Evolutionary conservation across 1,284 basidiomycete species (phyloP).

Genomic region (Trichosporon ovoides): DNA sequence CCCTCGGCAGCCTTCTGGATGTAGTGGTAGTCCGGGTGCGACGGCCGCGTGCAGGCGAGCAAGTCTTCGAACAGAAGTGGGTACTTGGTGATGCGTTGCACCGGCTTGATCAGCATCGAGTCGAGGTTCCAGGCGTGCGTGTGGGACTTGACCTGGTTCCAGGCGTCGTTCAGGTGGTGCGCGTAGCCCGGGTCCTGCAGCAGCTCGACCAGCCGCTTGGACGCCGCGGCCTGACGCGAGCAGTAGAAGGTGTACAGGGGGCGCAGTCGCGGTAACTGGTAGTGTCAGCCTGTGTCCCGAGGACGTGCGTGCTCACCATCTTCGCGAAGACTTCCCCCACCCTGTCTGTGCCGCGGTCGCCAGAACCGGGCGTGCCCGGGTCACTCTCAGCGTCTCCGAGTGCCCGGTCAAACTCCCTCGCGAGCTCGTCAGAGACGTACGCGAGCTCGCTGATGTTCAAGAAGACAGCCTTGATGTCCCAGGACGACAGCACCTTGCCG

Average conservation of each 20-base stretch:
- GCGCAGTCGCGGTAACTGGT: constrained; percentile 68
- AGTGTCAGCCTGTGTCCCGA: background rate
- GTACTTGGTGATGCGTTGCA: constrained; percentile 88
- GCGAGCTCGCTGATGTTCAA: constrained; percentile 72
- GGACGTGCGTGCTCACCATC: constrained; percentile 54
- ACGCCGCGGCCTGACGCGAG: constrained; percentile 71
- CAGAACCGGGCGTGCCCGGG: constrained; percentile 53
- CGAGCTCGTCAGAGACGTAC: constrained; percentile 63
- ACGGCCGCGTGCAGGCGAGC: constrained; percentile 67
- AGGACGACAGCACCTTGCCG: constrained; percentile 59
- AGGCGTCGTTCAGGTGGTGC: constrained; percentile 65
- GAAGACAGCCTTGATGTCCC: constrained; percentile 71
- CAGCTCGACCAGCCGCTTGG: constrained; percentile 58
- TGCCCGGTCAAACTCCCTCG: constrained; percentile 45
- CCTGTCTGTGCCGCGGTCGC: constrained; percentile 57
- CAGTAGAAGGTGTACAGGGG: constrained; percentile 80
- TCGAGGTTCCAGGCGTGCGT: constrained; percentile 92
- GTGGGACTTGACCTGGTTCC: constrained; percentile 61
- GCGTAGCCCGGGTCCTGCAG: constrained; percentile 43
- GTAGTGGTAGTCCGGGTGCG: constrained; percentile 66
- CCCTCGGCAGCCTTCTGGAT: constrained; percentile 61
- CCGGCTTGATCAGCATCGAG: constrained; percentile 79
- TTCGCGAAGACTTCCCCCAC: constrained; percentile 74
- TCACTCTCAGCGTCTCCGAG: constrained; percentile 36
- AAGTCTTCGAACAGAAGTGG: constrained; percentile 76